Evolutionary conservation across 2,329 filamentous ascomycete species (phyloP), one percentile per base, ranked within the genome.

Genomic region (Calonectria hongkongensis): DNA sequence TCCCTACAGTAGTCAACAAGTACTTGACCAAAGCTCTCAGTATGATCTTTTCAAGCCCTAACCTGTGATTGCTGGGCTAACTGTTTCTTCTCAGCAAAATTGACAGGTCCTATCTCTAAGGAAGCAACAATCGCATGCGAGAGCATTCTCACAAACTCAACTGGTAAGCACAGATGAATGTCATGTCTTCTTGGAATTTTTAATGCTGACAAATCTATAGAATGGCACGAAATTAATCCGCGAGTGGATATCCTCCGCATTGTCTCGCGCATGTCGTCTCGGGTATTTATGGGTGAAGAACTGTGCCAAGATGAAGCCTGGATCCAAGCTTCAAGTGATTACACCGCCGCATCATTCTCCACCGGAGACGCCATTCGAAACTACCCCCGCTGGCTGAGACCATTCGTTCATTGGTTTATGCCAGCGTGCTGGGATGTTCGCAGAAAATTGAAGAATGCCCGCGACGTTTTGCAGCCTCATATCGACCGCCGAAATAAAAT

Each of bases 381-480:
- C 4, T 60, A 60, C 16, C 54, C 54, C 2, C 54, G 33, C 21
- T 60, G 54, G 54, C 27, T 41, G 54, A n/a, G 54, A 8, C 36
- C 54, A 18, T 41, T 41, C 7, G 21, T 60, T 16, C 54, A 60
- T 39, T 41, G 33, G 54, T 60, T 60, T 18, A n/a, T 60, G 16
- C 54, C 54, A 27, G 16, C 33, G 15, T 60, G 54, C 21, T 60
- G 54, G 54, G 54, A 60, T 28, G 54, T 60, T 6, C 54, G 54
- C 33, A 60, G 41, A 13, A 60, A 41, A 15, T 6, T 60, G 6
- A 28, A 60, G 16, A 2, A 27, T 27, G 54, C 54, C 18, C 54
- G 54, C 5, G 13, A 60, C 4, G 33, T 60, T 6, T 12, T 60
- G 36, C 54, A 15, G n/a, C 54, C 54, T 2, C 54, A 60, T 8